Conservation (phyloP, 208 protist genomes). For the Leishmania mexicana region DNA sequence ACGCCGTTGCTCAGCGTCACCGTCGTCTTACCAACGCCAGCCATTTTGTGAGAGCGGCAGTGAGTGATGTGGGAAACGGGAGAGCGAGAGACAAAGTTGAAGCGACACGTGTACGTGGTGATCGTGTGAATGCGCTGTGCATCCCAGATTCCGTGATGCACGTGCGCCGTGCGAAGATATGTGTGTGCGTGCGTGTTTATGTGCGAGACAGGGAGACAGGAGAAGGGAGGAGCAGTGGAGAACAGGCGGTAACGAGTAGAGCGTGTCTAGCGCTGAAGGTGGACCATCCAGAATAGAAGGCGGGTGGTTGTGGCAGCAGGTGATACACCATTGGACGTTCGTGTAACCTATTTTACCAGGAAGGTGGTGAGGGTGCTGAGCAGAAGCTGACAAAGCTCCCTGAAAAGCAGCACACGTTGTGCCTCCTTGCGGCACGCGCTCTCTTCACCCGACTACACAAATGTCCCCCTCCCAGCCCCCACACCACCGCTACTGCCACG, state of each 20-base stretch:
- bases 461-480: background rate
- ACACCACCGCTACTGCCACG: background rate
- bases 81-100: background rate
- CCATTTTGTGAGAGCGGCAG: background rate
- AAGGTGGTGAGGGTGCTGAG: background rate
- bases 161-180: background rate
- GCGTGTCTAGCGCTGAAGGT: no score
- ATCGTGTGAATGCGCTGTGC: background rate
- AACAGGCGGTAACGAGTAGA: background rate
- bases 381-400: background rate
- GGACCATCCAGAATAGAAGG: background rate
- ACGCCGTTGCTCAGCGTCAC: conserved; percentile 61
- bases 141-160: background rate
- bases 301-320: background rate
- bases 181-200: background rate
- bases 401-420: background rate
- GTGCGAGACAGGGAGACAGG: background rate
- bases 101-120: background rate
- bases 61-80: background rate
- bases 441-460: background rate
- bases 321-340: background rate
- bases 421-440: background rate
- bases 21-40: conserved; percentile 21
- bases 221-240: background rate
- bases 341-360: background rate